Percentiles rank a stretch among this genome's conserved stretches.
phyloP scores from a whole-genome alignment of 352 stramenopile species.

The Globisporangium irregulare region DNA sequence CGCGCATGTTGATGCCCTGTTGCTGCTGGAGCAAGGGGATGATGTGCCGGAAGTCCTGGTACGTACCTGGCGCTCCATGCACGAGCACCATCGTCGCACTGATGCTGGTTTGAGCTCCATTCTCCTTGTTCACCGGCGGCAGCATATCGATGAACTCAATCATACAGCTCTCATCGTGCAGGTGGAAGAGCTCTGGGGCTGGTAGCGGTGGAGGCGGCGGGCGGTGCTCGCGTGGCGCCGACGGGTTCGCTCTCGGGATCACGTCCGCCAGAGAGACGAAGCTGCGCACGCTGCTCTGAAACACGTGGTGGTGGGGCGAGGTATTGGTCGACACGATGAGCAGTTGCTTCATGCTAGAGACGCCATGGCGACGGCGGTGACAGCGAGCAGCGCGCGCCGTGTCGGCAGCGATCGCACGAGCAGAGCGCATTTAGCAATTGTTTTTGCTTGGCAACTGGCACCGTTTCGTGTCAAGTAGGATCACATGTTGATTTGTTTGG shows the following conservation, averaged over 20 bases:
- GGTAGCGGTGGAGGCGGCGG: conserved; percentile 14
- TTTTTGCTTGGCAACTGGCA: neutral
- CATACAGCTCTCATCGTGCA: conserved; percentile 5
- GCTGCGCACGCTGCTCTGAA: neutral
- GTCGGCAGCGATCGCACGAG: neutral
- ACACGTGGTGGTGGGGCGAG: neutral
- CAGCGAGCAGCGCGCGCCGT: no score
- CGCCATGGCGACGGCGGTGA: neutral
- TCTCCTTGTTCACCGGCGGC: neutral
- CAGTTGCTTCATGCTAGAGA: neutral
- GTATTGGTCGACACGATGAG: neutral
- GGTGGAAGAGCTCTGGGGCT: conserved; percentile 7
- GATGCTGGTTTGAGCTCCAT: neutral
- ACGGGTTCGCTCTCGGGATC: conserved; percentile 11
- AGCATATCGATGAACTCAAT: conserved; percentile 23
- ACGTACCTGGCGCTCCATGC: conserved; percentile 41
- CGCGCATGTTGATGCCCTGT: conserved; percentile 6
- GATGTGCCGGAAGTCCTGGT: conserved; percentile 39
- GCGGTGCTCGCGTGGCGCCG: conserved; percentile 9
- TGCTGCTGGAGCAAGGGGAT: conserved; percentile 24
- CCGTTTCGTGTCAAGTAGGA: neutral
- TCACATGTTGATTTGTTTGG: neutral
- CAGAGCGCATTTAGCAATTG: neutral
- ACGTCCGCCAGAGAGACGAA: conserved; percentile 15
- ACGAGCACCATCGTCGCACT: conserved; percentile 34